phyloP scores from a whole-genome alignment of 2,329 filamentous ascomycete species.

The Ascochyta rabiei region DNA sequence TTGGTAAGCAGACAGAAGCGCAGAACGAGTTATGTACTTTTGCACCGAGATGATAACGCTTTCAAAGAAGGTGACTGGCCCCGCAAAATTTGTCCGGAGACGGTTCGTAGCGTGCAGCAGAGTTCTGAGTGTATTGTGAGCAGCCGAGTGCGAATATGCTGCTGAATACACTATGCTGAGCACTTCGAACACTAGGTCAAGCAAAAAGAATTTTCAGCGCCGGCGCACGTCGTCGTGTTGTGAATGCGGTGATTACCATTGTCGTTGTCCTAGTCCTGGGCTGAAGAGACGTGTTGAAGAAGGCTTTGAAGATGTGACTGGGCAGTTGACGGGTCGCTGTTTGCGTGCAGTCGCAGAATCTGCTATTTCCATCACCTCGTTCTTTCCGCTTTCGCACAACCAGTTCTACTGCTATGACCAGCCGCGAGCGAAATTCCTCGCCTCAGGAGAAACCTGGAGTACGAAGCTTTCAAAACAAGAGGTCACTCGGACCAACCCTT shows the following conservation, averaged over 20 bases:
- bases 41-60: constrained; percentile 8
- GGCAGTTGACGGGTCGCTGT: background rate
- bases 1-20: constrained; percentile 11
- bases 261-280: background rate
- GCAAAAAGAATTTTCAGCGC: background rate
- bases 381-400: constrained; percentile 8
- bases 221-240: background rate
- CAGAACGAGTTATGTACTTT: background rate
- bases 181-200: constrained; percentile 11
- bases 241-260: background rate
- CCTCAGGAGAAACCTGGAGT: constrained; percentile 3
- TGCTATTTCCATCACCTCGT: background rate
- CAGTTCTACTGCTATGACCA: constrained; percentile 4
- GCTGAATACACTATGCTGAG: constrained; percentile 19
- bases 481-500: constrained; percentile 21
- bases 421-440: constrained; percentile 29
- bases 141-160: constrained; percentile 21
- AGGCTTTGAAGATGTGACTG: background rate
- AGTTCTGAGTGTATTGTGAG: constrained; percentile 25
- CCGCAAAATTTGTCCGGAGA: constrained; percentile 8
- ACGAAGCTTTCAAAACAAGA: constrained; percentile 12
- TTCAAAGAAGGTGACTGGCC: constrained; percentile 7
- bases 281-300: background rate
- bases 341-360: constrained; percentile 1
- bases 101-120: constrained; percentile 16